These are phyloP conservation scores for Quercus lobata DNA, from an alignment of 331 rosid species.

Conservation along the genomic window DNA sequence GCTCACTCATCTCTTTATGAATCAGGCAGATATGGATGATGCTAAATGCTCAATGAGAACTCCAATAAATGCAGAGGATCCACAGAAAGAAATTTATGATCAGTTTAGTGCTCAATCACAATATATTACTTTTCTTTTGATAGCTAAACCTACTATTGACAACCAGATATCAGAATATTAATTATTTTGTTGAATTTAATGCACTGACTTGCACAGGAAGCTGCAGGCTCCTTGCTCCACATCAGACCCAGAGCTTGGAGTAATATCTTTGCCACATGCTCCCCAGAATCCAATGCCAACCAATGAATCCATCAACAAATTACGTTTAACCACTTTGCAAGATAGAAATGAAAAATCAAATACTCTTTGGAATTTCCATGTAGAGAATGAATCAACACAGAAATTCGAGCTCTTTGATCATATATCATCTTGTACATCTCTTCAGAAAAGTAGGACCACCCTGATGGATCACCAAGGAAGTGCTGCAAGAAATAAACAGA, in stretches of 20 bases:
- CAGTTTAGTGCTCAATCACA: conserved; percentile 29
- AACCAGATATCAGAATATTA: conserved; percentile 2
- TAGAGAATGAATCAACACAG: conserved; percentile 36
- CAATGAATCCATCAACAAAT: conserved; percentile 16
- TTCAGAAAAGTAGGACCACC: conserved; percentile 22
- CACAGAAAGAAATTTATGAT: conserved; percentile 23
- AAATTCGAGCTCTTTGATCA: conserved; percentile 40
- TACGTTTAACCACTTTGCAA: conserved; percentile 28
- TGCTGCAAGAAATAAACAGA: conserved; percentile 25
- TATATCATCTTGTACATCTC: conserved; percentile 26
- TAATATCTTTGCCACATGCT: conserved; percentile 18
- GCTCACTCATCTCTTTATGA: conserved; percentile 1
- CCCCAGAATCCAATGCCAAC: conserved; percentile 14
- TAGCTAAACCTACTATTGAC: background rate
- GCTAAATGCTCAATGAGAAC: conserved; percentile 16
- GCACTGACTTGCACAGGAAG: conserved; percentile 38
- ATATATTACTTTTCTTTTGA: conserved; percentile 1
- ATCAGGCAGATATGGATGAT: conserved; percentile 35
- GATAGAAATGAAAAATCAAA: conserved; percentile 25
- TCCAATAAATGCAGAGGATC: conserved; percentile 25
- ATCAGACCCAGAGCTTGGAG: background rate
- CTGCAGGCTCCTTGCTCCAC: conserved; percentile 25
- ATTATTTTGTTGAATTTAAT: conserved; percentile 17
- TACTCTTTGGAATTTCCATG: conserved; percentile 17
- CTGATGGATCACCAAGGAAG: conserved; percentile 33